phyloP scores from a whole-genome alignment of 2,329 filamentous ascomycete species.

The Diaporthe velutina region DNA sequence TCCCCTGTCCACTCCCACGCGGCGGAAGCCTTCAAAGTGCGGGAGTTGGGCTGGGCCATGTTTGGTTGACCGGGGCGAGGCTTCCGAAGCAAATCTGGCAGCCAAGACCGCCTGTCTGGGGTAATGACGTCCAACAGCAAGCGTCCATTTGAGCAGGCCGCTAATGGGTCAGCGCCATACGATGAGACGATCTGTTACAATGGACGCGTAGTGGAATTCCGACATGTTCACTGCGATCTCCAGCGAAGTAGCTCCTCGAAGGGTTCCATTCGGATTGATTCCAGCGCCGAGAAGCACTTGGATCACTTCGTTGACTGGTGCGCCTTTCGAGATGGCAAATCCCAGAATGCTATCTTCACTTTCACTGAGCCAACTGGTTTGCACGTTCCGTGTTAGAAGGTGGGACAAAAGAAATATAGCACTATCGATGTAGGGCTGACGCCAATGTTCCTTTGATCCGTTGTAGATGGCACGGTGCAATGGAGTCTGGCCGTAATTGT shows the following conservation, averaged over 20 bases:
- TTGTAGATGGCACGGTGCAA: neutral
- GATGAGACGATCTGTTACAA: neutral
- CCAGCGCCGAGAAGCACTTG: neutral
- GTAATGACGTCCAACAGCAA: neutral
- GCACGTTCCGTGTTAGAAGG: neutral
- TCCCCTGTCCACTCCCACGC: no score
- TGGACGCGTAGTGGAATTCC: neutral
- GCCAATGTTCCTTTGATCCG: neutral
- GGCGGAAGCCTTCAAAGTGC: no score
- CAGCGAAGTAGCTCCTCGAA: neutral
- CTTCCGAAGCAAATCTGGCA: neutral
- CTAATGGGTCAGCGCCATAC: neutral
- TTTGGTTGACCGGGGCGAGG: neutral
- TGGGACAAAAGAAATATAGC: neutral
- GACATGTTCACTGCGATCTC: neutral
- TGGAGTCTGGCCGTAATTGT: neutral
- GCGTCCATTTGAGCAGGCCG: neutral
- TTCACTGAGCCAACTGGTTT: rapidly evolving
- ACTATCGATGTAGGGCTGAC: neutral
- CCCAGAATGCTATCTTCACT: neutral
- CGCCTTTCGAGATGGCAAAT: neutral
- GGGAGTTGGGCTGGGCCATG: neutral
- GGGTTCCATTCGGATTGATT: neutral
- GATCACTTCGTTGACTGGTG: neutral
- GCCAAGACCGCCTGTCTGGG: neutral